These are phyloP conservation scores for Diaporthe aspalathi DNA, from an alignment of 2,329 filamentous ascomycete species.

Conservation along the genomic window DNA sequence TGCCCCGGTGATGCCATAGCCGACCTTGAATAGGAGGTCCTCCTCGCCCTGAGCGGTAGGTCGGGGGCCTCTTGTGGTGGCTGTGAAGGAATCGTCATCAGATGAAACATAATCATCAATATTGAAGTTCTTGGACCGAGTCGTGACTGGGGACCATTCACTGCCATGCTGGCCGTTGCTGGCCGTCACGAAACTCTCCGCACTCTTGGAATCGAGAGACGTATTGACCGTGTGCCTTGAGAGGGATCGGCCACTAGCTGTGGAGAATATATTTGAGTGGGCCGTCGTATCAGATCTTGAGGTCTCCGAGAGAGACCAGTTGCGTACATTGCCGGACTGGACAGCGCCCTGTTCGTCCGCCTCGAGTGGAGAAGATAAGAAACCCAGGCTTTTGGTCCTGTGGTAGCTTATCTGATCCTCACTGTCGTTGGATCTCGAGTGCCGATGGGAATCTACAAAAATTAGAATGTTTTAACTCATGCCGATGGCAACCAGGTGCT, in stretches of 20 bases:
- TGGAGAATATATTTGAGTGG: conserved; percentile 53
- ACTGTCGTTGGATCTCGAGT: conserved; percentile 28
- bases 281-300: conserved; percentile 54
- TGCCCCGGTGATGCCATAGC: conserved; percentile 49
- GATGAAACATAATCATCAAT: conserved; percentile 54
- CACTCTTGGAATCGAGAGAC: conserved; percentile 53
- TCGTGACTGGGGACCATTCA: conserved; percentile 32
- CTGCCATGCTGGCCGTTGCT: conserved; percentile 36
- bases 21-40: conserved; percentile 51
- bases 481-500: not conserved
- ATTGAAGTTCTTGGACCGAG: conserved; percentile 45
- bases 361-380: conserved; percentile 45
- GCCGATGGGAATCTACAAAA: conserved; percentile 12
- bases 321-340: conserved; percentile 51
- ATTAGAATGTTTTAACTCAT: not conserved
- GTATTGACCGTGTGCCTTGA: conserved; percentile 59
- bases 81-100: conserved; percentile 51
- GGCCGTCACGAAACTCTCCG: conserved; percentile 37
- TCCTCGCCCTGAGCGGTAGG: conserved; percentile 49
- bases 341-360: conserved; percentile 52
- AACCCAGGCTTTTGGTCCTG: conserved; percentile 43
- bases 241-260: conserved; percentile 46
- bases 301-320: conserved; percentile 56
- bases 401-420: conserved; percentile 41
- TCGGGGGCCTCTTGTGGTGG: conserved; percentile 21